Evolutionary conservation across 257 asterid species (phyloP), one percentile per base, ranked within the genome.

Genomic region (Cinchona pubescens): DNA sequence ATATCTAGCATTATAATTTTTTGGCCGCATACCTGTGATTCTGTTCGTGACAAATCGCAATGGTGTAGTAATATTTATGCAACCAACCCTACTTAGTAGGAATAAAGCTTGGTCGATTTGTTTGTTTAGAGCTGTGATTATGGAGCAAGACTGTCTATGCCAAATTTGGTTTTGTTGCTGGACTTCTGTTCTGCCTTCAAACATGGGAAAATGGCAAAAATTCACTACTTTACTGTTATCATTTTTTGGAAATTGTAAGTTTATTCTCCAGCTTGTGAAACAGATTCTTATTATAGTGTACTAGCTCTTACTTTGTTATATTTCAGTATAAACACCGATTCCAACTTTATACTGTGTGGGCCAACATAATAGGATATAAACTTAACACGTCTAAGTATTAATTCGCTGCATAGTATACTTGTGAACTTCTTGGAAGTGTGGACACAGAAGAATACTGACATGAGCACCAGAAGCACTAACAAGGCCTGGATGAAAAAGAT

Each of bases 1-100:
- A 38, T 46, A 65, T 74, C 76, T 78, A 70, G 62, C 37, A 62
- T 72, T n/a, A 61, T 59, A 62, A 70, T 74, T 55, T 59, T 34
- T 48, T 32, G 16, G 46, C 58, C 67, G 67, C 70, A 48, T 66
- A 68, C 64, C 71, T 32, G 5, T n/a, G n/a, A n/a, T n/a, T n/a
- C n/a, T n/a, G n/a, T n/a, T n/a, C n/a, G n/a, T n/a, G n/a, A n/a
- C n/a, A n/a, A n/a, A n/a, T n/a, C n/a, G n/a, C n/a, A n/a, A n/a
- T n/a, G n/a, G n/a, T n/a, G n/a, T n/a, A n/a, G n/a, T n/a, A n/a
- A n/a, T n/a, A n/a, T n/a, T n/a, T n/a, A n/a, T n/a, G n/a, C n/a
- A n/a, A n/a, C n/a, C n/a, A n/a, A n/a, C n/a, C n/a, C n/a, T n/a
- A n/a, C n/a, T n/a, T n/a, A n/a, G n/a, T n/a, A n/a, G n/a, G n/a